phyloP scores from a whole-genome alignment of 2,329 filamentous ascomycete species.

The Drechslerella coelobrocha region DNA sequence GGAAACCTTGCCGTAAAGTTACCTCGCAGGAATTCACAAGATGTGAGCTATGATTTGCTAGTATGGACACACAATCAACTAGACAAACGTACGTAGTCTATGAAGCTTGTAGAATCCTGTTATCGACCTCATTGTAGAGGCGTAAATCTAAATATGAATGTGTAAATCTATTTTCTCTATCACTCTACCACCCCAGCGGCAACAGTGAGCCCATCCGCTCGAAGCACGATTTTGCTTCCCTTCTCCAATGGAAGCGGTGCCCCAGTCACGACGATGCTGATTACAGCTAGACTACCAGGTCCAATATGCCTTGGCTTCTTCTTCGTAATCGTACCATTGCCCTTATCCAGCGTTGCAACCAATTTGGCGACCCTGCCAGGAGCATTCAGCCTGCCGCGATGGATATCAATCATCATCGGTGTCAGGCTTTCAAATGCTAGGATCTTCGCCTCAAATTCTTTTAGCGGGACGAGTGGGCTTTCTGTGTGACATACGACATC shows the following conservation, averaged over 20 bases:
- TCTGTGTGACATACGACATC: constrained; percentile 81
- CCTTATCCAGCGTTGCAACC: constrained; percentile 77
- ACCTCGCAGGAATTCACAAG: too few species aligned
- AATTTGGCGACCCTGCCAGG: constrained; percentile 76
- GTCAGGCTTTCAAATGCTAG: constrained; percentile 88
- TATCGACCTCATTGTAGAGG: not conserved
- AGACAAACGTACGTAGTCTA: too few species aligned
- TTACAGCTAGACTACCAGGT: constrained; percentile 76
- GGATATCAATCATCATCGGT: constrained; percentile 87
- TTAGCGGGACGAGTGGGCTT: constrained; percentile 72
- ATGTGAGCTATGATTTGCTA: too few species aligned
- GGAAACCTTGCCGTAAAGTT: too few species aligned
- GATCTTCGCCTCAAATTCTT: constrained; percentile 79
- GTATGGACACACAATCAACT: too few species aligned
- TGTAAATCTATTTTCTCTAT: not conserved
- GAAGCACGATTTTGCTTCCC: constrained; percentile 79
- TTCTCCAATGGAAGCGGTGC: constrained; percentile 77
- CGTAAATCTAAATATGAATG: not conserved
- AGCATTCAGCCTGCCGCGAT: constrained; percentile 80
- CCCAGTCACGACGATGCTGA: constrained; percentile 75
- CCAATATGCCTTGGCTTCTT: constrained; percentile 85
- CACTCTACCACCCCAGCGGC: constrained; percentile 84
- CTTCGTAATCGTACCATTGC: constrained; percentile 75
- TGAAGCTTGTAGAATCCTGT: not conserved
- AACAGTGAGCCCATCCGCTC: constrained; percentile 81